Evolutionary conservation across 805 yeast species (phyloP), one percentile per base, ranked within the genome.

Genomic region (Teunomyces tritomae): DNA sequence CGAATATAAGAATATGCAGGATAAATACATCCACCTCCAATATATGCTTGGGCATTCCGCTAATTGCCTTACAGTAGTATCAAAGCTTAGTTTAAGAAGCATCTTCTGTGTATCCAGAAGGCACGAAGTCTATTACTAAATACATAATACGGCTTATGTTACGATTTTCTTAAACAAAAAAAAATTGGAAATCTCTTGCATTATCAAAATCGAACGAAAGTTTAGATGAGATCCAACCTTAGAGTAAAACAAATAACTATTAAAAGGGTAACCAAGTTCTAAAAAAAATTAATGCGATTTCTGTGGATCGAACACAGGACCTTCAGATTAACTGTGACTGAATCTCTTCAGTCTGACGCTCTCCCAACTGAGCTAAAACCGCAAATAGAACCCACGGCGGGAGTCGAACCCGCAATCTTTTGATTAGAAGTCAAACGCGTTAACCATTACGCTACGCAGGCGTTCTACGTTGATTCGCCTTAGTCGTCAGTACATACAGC

Each of bases 271-370:
- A 20, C 6, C 6, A 5, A 2, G 5, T 20, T 20, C 8, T 11
- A 11, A 10, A 8, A 33, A 46, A 51, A 66, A 58, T 53, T 46
- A 47, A 56, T 79, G 84, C 84, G 82, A 77, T 67, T 77, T 79
- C 80, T 82, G 88, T 81, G 89, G 88, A 82, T 84, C 85, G 89
- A 84, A 84, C 88, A 81, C 88, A 82, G 85, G 87, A 83, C 89
- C 89, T 84, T 79, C 87, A 83, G 87, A 83, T 83, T 60, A 58
- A 57, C 62, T 62, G 61, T 55, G 63, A 64, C 68, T 56, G 61
- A 59, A 61, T 49, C 51, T 52, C 63, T 58, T 63, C 68, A 64
- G 68, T 64, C 68, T 64, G 68, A 61, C 68, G 68, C 68, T 64
- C 68, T 64, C 68, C 68, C 68, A 62, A 63, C 66, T 64, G 67